These are phyloP conservation scores for Podospora pseudocomata DNA, from an alignment of 495 filamentous ascomycete genomes.

Conservation along the genomic window DNA sequence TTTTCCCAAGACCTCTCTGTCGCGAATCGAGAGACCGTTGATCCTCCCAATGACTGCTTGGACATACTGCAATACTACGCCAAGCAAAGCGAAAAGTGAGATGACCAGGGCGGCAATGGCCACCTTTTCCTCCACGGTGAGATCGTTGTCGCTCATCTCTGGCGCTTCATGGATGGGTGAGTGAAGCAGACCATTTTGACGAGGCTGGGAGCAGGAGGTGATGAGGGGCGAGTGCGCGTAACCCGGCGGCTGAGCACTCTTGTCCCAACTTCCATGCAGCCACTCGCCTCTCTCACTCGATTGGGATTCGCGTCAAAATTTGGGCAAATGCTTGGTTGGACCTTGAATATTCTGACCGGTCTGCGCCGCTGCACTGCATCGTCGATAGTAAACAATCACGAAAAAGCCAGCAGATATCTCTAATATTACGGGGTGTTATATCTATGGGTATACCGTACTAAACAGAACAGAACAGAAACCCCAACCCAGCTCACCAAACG, in stretches of 20 bases:
- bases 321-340: no score
- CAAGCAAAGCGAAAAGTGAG: constrained; percentile 21
- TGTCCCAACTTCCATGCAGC: no score
- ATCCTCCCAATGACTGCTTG: constrained; percentile 19
- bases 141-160: background rate
- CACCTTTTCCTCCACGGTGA: constrained; percentile 12
- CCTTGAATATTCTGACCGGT: no score
- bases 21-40: constrained; percentile 21
- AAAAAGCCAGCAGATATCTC: no score
- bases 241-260: no score
- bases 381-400: no score
- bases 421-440: background rate
- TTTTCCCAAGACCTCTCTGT: constrained; percentile 33
- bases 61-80: constrained; percentile 17
- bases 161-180: background rate
- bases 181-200: background rate
- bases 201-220: background rate
- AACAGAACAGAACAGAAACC: background rate
- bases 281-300: no score
- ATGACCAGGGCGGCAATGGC: constrained; percentile 26
- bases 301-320: no score
- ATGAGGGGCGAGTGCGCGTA: background rate
- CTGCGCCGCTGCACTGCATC: no score
- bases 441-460: background rate
- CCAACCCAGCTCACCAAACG: no score